Percentiles rank a stretch among this genome's conserved stretches.
Conservation (phyloP, 2,329 filamentous ascomycete species). For the Aureobasidium sp. region DNA sequence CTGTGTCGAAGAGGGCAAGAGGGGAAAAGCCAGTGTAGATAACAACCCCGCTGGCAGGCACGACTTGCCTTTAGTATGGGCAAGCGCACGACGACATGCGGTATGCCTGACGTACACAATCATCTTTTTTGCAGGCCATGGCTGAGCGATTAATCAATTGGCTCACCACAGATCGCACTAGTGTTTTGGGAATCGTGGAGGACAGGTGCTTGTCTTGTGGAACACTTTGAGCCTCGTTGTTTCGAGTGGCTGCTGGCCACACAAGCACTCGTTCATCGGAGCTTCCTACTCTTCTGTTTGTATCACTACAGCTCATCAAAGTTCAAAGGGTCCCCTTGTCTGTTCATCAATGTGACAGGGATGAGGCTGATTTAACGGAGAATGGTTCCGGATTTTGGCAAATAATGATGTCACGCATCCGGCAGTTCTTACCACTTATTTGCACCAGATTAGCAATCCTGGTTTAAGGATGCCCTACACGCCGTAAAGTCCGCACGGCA, state of each 20-base stretch:
- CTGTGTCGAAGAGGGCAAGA: not conserved
- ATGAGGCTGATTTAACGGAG: not conserved
- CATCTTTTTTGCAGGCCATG: not conserved
- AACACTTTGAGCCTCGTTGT: not conserved
- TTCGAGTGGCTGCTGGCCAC: not conserved
- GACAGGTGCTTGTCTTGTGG: not conserved
- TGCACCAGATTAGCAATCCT: conserved; percentile 1
- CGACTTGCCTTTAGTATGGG: not conserved
- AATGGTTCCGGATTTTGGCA: not conserved
- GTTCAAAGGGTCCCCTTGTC: not conserved
- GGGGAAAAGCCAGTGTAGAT: not conserved
- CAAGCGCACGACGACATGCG: not conserved
- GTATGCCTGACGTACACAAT: conserved; percentile 7
- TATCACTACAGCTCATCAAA: not conserved
- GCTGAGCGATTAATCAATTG: not conserved
- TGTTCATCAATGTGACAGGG: not conserved
- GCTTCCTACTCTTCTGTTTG: not conserved
- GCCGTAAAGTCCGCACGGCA: not conserved
- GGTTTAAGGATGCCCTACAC: not conserved
- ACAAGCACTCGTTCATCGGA: not conserved
- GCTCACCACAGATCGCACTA: conserved; percentile 2
- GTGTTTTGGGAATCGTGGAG: not conserved
- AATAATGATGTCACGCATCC: not conserved
- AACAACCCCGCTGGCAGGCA: not conserved
- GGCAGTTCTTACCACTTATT: not conserved